A percentile compares a stretch with the other conserved stretches of the same genome.
Conservation (phyloP, 495 filamentous ascomycete species). For the Penicillium subrubescens region DNA sequence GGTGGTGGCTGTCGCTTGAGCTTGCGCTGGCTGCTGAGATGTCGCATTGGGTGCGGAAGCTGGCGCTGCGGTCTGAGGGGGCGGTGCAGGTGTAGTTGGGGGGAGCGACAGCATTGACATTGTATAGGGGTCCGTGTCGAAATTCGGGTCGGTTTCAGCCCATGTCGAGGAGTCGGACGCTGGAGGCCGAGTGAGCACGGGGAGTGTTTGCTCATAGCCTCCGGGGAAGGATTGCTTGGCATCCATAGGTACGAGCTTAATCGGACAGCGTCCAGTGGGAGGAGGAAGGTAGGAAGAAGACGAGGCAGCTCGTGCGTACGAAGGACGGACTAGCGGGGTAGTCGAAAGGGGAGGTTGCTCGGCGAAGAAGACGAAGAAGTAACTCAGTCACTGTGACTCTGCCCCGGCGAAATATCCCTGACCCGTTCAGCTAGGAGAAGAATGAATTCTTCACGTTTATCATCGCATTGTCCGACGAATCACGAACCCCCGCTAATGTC, state of each 20-base stretch:
- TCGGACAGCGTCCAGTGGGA: slow-evolving; percentile 9
- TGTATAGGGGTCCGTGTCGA: slow-evolving; percentile 18
- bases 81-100: background rate
- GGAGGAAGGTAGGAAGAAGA: slow-evolving; percentile 12
- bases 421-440: background rate
- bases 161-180: slow-evolving; percentile 16
- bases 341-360: background rate
- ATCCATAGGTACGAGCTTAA: slow-evolving; percentile 35
- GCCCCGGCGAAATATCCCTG: background rate
- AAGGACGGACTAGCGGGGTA: slow-evolving; percentile 20
- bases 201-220: slow-evolving; percentile 31
- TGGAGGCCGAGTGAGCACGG: slow-evolving; percentile 30
- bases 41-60: background rate
- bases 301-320: slow-evolving; percentile 29
- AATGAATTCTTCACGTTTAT: slow-evolving; percentile 21
- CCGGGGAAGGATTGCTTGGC: slow-evolving; percentile 30
- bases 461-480: slow-evolving; percentile 10
- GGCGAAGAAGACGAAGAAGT: background rate
- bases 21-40: background rate
- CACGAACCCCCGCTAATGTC: slow-evolving; percentile 16
- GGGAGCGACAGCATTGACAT: background rate
- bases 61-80: slow-evolving; percentile 4
- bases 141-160: slow-evolving; percentile 16
- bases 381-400: background rate
- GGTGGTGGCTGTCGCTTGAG: slow-evolving; percentile 7